These are phyloP conservation scores for Myrica gale DNA, from an alignment of 306 rosid genomes.

Conservation along the genomic window DNA sequence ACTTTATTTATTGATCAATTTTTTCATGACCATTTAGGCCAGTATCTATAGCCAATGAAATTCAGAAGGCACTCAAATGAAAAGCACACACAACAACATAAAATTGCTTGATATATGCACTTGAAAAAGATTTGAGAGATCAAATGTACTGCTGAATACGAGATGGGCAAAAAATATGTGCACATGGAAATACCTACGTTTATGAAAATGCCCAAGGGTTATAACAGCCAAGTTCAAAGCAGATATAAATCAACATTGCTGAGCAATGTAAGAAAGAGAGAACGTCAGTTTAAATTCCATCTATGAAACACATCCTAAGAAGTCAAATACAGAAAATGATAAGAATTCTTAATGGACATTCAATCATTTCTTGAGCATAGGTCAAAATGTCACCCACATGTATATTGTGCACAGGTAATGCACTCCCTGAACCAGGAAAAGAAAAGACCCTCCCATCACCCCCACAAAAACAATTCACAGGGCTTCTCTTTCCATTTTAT, in stretches of 20 bases:
- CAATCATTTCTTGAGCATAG: background rate
- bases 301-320: background rate
- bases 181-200: background rate
- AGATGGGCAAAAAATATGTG: background rate
- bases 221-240: background rate
- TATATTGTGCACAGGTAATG: background rate
- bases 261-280: background rate
- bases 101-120: background rate
- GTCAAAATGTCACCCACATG: background rate
- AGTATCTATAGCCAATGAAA: background rate
- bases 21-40: background rate
- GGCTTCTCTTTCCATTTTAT: background rate
- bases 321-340: background rate
- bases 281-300: background rate
- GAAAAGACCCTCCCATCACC: too few relatives aligned
- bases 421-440: background rate
- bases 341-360: background rate
- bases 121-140: background rate
- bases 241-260: background rate
- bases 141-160: background rate
- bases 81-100: background rate
- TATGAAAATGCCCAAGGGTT: background rate
- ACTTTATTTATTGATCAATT: background rate
- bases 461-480: background rate
- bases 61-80: background rate